phyloP scores from a whole-genome alignment of 148 eudicot genomes.

The Rhododendron henanense region DNA sequence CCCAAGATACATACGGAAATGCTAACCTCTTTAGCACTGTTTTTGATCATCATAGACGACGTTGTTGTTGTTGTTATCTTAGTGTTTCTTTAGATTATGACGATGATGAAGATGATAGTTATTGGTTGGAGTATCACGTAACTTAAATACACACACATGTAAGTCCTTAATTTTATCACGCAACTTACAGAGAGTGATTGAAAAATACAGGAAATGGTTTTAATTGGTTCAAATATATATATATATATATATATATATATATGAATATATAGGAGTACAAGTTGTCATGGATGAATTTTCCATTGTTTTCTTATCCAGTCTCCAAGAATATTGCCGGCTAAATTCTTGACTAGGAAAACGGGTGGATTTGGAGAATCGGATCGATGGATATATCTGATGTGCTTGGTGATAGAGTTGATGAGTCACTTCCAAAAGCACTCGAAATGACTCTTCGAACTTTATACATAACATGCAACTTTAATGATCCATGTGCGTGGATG shows the following conservation, averaged over 20 bases:
- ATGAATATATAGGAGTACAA: neutral
- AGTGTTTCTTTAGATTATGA: neutral
- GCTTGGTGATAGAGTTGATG: too few species aligned
- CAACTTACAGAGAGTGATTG: neutral
- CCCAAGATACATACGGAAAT: neutral
- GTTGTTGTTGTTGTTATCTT: neutral
- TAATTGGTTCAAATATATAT: neutral
- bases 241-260: neutral
- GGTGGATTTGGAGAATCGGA: too few species aligned
- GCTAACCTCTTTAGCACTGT: neutral
- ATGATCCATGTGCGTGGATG: too few species aligned
- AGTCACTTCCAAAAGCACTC: too few species aligned
- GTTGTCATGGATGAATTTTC: neutral
- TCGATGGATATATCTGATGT: too few species aligned
- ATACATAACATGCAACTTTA: too few species aligned
- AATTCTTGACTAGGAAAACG: too few species aligned
- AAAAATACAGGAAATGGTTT: neutral
- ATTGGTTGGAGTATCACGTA: neutral
- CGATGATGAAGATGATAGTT: neutral
- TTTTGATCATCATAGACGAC: neutral
- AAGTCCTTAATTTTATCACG: neutral
- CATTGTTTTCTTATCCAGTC: neutral
- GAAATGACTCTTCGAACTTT: too few species aligned
- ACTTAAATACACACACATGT: neutral
- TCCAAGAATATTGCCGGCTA: too few species aligned